Evolutionary conservation across 2,329 filamentous ascomycete genomes (phyloP).

Genomic region (Cadophora sp.): DNA sequence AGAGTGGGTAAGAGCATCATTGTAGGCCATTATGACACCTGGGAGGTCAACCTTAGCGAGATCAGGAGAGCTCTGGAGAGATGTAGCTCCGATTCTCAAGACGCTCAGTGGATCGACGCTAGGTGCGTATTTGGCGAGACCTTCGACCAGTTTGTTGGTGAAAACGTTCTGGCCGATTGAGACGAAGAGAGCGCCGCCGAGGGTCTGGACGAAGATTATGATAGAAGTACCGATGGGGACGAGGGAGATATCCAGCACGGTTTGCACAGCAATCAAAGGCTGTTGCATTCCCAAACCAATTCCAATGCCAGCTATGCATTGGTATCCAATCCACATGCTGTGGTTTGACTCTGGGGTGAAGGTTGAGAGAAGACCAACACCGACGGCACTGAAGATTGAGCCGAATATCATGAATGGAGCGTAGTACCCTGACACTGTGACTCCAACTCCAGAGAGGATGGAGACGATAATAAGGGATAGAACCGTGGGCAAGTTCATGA

Average conservation of each 20-base stretch:
- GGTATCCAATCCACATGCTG: conserved; percentile 62
- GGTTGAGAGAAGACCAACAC: conserved; percentile 61
- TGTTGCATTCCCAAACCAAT: conserved; percentile 66
- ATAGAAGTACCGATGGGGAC: conserved; percentile 61
- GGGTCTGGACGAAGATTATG: conserved; percentile 62
- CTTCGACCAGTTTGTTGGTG: conserved; percentile 46
- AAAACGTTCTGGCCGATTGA: conserved; percentile 60
- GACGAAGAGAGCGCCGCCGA: conserved; percentile 65
- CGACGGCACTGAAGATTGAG: conserved; percentile 50
- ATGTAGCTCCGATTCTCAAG: conserved; percentile 61
- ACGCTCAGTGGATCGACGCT: conserved; percentile 53
- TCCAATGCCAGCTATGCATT: conserved; percentile 60
- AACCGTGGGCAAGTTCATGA: conserved; percentile 48
- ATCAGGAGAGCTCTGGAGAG: conserved; percentile 54
- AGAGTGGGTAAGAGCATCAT: conserved; percentile 57
- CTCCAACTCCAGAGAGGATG: conserved; percentile 37
- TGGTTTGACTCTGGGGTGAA: conserved; percentile 55
- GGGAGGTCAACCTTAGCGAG: conserved; percentile 58
- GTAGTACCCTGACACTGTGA: conserved; percentile 61
- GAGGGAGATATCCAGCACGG: conserved; percentile 60
- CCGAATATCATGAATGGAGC: conserved; percentile 63
- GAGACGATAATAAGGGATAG: conserved; percentile 43
- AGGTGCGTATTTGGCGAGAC: conserved; percentile 48
- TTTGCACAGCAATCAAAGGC: conserved; percentile 61
- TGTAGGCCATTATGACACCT: conserved; percentile 66